These are phyloP conservation scores for Amyloporia xantha DNA, from an alignment of 768 basidiomycete species.

Conservation along the genomic window DNA sequence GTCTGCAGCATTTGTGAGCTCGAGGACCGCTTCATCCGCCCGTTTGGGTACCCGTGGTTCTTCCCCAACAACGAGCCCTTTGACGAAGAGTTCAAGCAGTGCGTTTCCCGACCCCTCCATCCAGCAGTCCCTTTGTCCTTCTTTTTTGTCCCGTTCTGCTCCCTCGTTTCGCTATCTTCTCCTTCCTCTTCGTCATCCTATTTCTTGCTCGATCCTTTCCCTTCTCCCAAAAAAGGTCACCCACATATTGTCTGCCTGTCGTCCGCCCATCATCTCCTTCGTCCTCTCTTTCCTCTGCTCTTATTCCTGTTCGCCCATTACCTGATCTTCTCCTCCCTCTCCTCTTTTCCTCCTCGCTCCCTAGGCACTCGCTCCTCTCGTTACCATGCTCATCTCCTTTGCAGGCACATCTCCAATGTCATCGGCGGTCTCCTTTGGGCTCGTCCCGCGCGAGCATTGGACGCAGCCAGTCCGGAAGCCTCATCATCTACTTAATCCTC, in stretches of 20 bases:
- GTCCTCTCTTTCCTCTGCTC: too few relatives aligned
- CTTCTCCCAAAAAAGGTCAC: not conserved
- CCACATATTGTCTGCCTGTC: not conserved
- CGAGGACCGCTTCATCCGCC: constrained; percentile 84
- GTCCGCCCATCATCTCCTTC: too few relatives aligned
- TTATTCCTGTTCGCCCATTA: too few relatives aligned
- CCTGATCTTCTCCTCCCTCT: not conserved
- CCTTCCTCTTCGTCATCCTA: too few relatives aligned
- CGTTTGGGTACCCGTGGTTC: constrained; percentile 77
- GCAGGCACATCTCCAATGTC: constrained; percentile 19
- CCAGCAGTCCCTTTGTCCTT: too few relatives aligned
- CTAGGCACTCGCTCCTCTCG: not conserved
- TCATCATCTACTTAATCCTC: constrained; percentile 31
- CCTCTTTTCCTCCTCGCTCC: not conserved
- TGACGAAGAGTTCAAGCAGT: constrained; percentile 66
- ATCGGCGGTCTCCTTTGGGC: constrained; percentile 42
- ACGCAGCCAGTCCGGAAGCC: constrained; percentile 31
- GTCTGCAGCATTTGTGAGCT: constrained; percentile 62
- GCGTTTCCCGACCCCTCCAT: constrained; percentile 23
- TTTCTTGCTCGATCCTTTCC: too few relatives aligned
- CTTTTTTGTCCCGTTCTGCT: too few relatives aligned
- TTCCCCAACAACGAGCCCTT: constrained; percentile 86
- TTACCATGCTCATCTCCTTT: not conserved
- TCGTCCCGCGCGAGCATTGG: constrained; percentile 60
- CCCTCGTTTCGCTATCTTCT: not conserved